A percentile compares a stretch with the other conserved stretches of the same genome.
Conservation (phyloP, 306 rosid species). For the Vicia faba region DNA sequence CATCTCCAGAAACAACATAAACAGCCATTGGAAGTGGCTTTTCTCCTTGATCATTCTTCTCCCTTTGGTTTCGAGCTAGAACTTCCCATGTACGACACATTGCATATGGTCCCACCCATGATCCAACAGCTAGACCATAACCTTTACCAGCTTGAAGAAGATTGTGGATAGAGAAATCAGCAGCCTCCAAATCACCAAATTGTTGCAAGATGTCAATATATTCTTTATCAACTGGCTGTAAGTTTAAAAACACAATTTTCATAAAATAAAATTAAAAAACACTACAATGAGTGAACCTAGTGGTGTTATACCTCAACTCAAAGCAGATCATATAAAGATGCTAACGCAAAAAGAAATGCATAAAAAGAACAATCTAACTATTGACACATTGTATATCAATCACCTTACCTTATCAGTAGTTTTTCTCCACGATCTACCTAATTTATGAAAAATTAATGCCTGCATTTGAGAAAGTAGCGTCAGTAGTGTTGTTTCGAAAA, state of each 20-base stretch:
- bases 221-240: constrained; percentile 70
- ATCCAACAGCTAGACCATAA: constrained; percentile 89
- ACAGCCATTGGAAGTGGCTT: constrained; percentile 87
- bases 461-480: constrained; percentile 39
- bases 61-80: constrained; percentile 62
- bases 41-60: constrained; percentile 46
- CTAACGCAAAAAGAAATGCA: not conserved
- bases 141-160: constrained; percentile 85
- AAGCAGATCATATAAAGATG: constrained; percentile 18
- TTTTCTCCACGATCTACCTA: constrained; percentile 93
- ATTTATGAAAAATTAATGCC: constrained; percentile 83
- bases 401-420: constrained; percentile 62
- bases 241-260: constrained; percentile 13
- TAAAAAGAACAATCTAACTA: constrained; percentile 1
- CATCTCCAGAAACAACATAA: constrained; percentile 95
- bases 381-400: constrained; percentile 33
- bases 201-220: constrained; percentile 67
- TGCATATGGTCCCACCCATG: constrained; percentile 99
- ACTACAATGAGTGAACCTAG: constrained; percentile 23
- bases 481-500: constrained; percentile 29
- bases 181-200: constrained; percentile 83
- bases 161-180: constrained; percentile 81
- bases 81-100: constrained; percentile 97
- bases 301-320: constrained; percentile 16
- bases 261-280: not conserved